Base-by-base conservation (phyloP, 305 asterid species). In the Fraxinus ornus region DNA sequence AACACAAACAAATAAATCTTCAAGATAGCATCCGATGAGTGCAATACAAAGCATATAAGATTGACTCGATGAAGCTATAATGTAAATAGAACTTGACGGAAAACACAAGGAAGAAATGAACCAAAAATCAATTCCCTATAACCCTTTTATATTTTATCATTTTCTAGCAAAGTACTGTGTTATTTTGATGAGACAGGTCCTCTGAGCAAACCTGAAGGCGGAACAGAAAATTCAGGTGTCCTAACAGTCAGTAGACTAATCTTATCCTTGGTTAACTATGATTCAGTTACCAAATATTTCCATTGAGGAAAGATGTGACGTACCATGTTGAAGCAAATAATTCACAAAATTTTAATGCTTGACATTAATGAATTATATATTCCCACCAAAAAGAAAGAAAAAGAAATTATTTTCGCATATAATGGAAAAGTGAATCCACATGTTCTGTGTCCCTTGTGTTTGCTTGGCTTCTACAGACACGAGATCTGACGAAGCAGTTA, bases 1-100 rank as follows among this genome's bases (percentile, higher is more conserved):
- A 82, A 81, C 41, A 64, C 72, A 26, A 73, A 76, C 30, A 73
- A 57, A 80, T 26, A 86, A 76, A 83, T 78, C 71, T 33, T 84
- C 68, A 83, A 78, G 82, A 47, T 78, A 72, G 26, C 7, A 33
- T 22, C 15, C 22, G 12, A 68, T 9, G 3, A 78, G 6, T 22
- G 78, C 30, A 33, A 68, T 60, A 73, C 73, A 75, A 70, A 77
- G 76, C 64, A 79, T 77, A 75, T 78, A 37, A 66, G n/a, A 74
- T 84, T 81, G 55, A 68, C 73, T 24, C 2, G 28, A 75, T 30
- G 78, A 75, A 80, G 37, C 57, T 73, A 81, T 19, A 77, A 22
- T 70, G 26, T 26, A 84, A 66, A 52, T n/a, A 64, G 68, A 52
- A 78, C 44, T 30, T 81, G 72, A 83, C 72, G 60, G 66, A 81